These are phyloP conservation scores for Trichoderma asperellum DNA, from an alignment of 2,329 filamentous ascomycete species.

Conservation along the genomic window DNA sequence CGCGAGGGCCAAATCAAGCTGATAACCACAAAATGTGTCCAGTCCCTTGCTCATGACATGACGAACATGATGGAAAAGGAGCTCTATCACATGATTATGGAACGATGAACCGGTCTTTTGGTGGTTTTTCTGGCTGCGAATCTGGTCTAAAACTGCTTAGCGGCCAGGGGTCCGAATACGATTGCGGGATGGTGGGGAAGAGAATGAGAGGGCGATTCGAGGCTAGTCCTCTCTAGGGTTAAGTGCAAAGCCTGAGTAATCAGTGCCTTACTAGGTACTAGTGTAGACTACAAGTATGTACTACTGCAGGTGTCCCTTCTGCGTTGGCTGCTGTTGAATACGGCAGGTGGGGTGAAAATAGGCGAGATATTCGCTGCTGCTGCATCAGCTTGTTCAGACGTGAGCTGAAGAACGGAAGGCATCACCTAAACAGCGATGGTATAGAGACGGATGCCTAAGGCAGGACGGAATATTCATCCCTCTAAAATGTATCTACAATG, in stretches of 20 bases:
- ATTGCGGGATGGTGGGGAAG: slow-evolving; percentile 24
- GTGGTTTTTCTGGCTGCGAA: slow-evolving; percentile 3
- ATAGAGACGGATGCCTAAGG: too few species aligned
- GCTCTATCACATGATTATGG: slow-evolving; percentile 30
- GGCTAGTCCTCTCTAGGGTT: neutral
- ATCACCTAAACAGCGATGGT: too few species aligned
- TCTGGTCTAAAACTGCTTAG: slow-evolving; percentile 15
- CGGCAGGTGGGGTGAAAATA: slow-evolving; percentile 5
- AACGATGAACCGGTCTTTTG: slow-evolving; percentile 21
- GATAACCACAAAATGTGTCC: slow-evolving; percentile 4
- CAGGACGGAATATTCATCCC: too few species aligned
- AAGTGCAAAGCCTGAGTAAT: neutral
- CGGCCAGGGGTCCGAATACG: slow-evolving; percentile 27
- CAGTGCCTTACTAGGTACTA: neutral
- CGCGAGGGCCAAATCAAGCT: neutral
- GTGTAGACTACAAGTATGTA: too few species aligned
- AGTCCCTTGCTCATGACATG: slow-evolving; percentile 26
- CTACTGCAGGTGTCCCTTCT: too few species aligned
- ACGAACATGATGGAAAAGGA: slow-evolving; percentile 20
- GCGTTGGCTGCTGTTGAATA: neutral
- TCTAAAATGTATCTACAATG: neutral
- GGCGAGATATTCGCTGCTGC: neutral
- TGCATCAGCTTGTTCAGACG: neutral
- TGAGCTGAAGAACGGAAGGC: neutral
- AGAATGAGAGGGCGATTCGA: neutral